These are phyloP conservation scores for Striga asiatica DNA, from an alignment of 257 asterid species.

Conservation along the genomic window DNA sequence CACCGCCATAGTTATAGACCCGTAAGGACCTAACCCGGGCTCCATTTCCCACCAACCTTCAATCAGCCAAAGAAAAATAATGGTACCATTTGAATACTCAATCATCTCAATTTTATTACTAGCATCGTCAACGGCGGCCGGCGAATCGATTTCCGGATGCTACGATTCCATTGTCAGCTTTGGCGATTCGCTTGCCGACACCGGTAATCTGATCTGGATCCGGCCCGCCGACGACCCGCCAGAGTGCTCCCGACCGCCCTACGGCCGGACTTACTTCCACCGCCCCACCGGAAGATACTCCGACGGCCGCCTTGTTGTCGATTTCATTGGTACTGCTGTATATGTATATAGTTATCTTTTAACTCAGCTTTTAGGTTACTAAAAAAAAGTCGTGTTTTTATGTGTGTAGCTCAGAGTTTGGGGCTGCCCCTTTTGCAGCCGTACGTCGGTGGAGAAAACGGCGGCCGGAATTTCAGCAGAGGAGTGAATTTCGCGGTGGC, in stretches of 20 bases:
- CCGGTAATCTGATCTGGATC: background rate
- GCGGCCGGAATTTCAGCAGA: background rate
- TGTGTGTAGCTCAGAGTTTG: too few relatives aligned
- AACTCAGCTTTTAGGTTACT: too few relatives aligned
- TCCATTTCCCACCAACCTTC: too few relatives aligned
- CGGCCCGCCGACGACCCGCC: background rate
- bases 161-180: background rate
- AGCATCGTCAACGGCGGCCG: slow-evolving; percentile 17
- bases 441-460: background rate
- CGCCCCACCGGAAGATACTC: slow-evolving; percentile 44
- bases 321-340: slow-evolving; percentile 27
- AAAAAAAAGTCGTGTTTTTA: too few relatives aligned
- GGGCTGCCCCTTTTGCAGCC: too few relatives aligned
- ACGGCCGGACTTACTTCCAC: slow-evolving; percentile 46
- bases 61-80: too few relatives aligned
- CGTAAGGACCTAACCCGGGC: too few relatives aligned
- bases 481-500: too few relatives aligned
- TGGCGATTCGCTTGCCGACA: background rate
- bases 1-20: too few relatives aligned
- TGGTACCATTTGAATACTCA: too few relatives aligned
- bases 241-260: slow-evolving; percentile 25
- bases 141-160: slow-evolving; percentile 7
- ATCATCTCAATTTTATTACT: too few relatives aligned
- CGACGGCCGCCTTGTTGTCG: slow-evolving; percentile 52
- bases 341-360: too few relatives aligned